These are phyloP conservation scores for Mortierella sp. DNA, from an alignment of 371 early-diverging fungal genomes.

Conservation along the genomic window DNA sequence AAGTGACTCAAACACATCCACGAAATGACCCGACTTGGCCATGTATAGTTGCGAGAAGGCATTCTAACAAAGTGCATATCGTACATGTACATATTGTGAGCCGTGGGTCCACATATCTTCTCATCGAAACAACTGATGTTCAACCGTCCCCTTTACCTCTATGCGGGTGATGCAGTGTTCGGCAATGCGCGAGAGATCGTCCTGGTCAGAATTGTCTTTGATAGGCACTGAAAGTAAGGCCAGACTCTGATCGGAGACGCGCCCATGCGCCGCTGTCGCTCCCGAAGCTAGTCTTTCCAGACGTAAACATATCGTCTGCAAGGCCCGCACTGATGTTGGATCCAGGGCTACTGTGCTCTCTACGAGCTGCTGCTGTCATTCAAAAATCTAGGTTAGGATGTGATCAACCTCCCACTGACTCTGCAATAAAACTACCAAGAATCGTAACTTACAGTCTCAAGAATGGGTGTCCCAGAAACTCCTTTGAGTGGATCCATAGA, in stretches of 20 bases:
- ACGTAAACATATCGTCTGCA: conserved; percentile 64
- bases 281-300: conserved; percentile 67
- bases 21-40: conserved; percentile 66
- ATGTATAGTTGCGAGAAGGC: conserved; percentile 69
- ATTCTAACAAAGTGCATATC: too few relatives aligned
- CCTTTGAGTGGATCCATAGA: conserved; percentile 32
- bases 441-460: conserved; percentile 52
- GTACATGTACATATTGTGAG: too few relatives aligned
- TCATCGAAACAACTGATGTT: not conserved
- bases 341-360: conserved; percentile 51
- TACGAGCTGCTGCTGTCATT: conserved; percentile 24
- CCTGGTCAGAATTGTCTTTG: conserved; percentile 67
- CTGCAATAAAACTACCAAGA: conserved; percentile 1
- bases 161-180: conserved; percentile 71
- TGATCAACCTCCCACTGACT: too few relatives aligned
- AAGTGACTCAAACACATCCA: conserved; percentile 65
- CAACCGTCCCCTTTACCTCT: conserved; percentile 49
- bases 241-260: conserved; percentile 45
- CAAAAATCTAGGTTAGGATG: too few relatives aligned
- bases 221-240: conserved; percentile 57
- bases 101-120: too few relatives aligned
- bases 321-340: conserved; percentile 55
- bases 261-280: conserved; percentile 34
- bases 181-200: conserved; percentile 65
- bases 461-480: conserved; percentile 57